Base-by-base conservation (phyloP, 192 early-diverging fungal genomes). In the Umbelopsis isabellina region DNA sequence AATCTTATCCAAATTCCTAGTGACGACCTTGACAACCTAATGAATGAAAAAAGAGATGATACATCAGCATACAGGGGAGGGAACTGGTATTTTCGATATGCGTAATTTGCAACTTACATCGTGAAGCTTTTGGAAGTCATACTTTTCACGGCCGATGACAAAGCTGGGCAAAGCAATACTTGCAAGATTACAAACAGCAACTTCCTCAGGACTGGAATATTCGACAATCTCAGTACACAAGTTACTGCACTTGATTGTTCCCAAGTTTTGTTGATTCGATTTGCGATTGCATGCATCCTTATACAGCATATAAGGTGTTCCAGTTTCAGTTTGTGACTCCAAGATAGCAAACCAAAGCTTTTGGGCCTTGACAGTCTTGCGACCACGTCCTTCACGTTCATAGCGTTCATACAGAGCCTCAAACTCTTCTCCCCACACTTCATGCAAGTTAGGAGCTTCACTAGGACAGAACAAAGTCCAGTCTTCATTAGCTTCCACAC, bases 251-350 rank as follows among this genome's bases (percentile, higher is more conserved):
- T 95, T 97, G 89, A 99, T 99, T 16, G 96, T 99, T 30, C 97
- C 97, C 47, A 99, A 83, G 84, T 99, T 98, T 83, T 98, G 94
- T 83, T 99, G 97, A 85, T 99, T 99, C 18, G 94, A 95, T 85
- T 99, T 99, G 82, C 93, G 85, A 83, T 99, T 99, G 86, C 97
- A 99, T 27, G 97, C 94, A 83, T 99, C 97, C 85, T 99, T 98
- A 89, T 99, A 99, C 37, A 99, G 89, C 92, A 99, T 98, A 74
- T 92, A 99, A 5, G 97, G 97, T 10, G 90, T 97, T 35, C 97
- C 97, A 7, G 97, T 99, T 84, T 99, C 97, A 25, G 92, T 94
- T 82, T 99, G 97, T 16, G 95, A 83, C 66, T 99, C 97, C 37
- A 99, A 75, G 61, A 99, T 95, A 0, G 96, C 94, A 72, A 89